Base-by-base conservation (phyloP, 1,139 yeast species). In the Lodderomyces jiufengensis region DNA sequence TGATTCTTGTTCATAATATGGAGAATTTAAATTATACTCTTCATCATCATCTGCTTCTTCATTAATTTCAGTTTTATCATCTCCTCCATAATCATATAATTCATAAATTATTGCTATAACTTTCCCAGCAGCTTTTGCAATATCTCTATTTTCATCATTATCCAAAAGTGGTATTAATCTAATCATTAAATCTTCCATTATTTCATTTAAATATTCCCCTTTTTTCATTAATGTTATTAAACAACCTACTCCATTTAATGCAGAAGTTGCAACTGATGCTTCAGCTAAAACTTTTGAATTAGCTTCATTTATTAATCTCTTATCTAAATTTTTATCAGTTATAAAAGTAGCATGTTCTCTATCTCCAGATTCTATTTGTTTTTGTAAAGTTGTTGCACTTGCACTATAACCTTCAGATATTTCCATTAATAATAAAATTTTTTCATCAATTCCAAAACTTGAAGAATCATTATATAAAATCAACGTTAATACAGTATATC, bases 101-200 rank as follows among this genome's bases (percentile, higher is more conserved):
- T 83, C 88, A 53, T 77, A 81, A 42, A 73, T 66, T 27, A 83
- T 64, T 0, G 83, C 92, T 43, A 80, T 63, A 5, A 80, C 62
- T 52, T 83, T 63, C 24, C 80, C 81, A 9, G 79, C 73, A 24
- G 88, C 76, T 51, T 75, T 57, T 33, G 73, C 47, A 43, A 66
- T 53, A 38, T 74, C 68, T 36, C 62, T 46, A 42, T 54, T 59
- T 24, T 55, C 60, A 25, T 73, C 78, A 44, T 67, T 62, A 38
- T 69, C 74, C 22, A 73, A 54, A 30, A 70, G 57, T 5, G 65
- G 61, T 10, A 70, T 59, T 14, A 70, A 49, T 33, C 69, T 70
- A 22, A 64, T 50, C 39, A 70, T 47, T 14, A 54, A 53, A 29
- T 61, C 66, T 33, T 66, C 66, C 7, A 69, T 40, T 2, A 63